A percentile compares a stretch with the other conserved stretches of the same genome.
phyloP scores from a whole-genome alignment of 148 eudicot species.

The Simmondsia chinensis region DNA sequence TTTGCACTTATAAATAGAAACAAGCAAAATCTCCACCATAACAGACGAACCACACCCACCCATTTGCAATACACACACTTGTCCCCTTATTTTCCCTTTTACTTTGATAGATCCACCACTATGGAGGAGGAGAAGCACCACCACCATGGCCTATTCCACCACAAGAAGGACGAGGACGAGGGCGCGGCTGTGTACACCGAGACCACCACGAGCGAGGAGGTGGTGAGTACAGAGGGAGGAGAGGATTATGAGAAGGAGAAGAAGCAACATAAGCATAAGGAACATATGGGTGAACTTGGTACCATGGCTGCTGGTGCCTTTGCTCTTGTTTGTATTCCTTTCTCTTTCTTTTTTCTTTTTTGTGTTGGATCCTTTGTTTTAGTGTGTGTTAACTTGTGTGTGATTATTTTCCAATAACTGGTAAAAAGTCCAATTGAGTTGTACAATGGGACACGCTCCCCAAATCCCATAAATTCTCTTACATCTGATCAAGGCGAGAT shows the following conservation, averaged over 20 bases:
- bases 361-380: not conserved
- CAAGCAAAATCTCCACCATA: too few species aligned
- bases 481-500: too few species aligned
- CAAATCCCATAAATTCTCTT: too few species aligned
- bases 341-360: not conserved
- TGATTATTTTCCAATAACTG: too few species aligned
- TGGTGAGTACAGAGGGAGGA: not conserved
- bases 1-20: too few species aligned
- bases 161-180: constrained; percentile 19
- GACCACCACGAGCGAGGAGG: constrained; percentile 9
- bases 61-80: too few species aligned
- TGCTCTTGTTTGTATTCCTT: constrained; percentile 9
- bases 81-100: not conserved
- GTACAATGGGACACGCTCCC: too few species aligned
- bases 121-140: constrained; percentile 16
- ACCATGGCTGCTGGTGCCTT: constrained; percentile 23
- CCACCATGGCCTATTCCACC: constrained; percentile 18
- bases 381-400: too few species aligned
- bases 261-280: constrained; percentile 18
- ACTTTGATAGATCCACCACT: not conserved
- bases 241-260: constrained; percentile 11
- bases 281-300: constrained; percentile 21
- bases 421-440: too few species aligned
- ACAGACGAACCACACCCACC: too few species aligned
- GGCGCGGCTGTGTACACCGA: constrained; percentile 8